These are phyloP conservation scores for Calonectria ilicicola DNA, from an alignment of 2,329 filamentous ascomycete species.

Conservation along the genomic window DNA sequence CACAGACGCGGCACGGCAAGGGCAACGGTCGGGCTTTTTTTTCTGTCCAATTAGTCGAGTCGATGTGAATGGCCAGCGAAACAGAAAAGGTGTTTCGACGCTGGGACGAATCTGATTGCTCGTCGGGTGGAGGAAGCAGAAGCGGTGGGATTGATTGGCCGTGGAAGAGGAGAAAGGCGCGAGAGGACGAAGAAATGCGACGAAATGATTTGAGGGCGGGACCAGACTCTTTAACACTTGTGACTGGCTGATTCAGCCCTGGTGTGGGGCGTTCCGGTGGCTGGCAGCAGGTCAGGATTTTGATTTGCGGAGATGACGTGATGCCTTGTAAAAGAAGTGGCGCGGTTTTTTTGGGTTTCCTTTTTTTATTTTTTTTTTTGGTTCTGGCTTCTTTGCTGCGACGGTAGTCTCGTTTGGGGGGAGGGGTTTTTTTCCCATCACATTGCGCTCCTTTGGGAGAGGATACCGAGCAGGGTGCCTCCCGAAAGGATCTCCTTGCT, in stretches of 20 bases:
- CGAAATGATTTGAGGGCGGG: slow-evolving; percentile 65
- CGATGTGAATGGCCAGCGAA: slow-evolving; percentile 45
- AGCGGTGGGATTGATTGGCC: slow-evolving; percentile 60
- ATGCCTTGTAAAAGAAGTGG: slow-evolving; percentile 41
- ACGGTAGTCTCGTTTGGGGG: slow-evolving; percentile 12
- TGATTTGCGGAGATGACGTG: slow-evolving; percentile 49
- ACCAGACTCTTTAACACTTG: slow-evolving; percentile 56
- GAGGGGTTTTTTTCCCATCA: background rate
- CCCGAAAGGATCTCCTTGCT: slow-evolving; percentile 8
- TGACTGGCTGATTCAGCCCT: slow-evolving; percentile 64
- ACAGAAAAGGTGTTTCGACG: slow-evolving; percentile 43
- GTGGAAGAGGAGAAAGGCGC: slow-evolving; percentile 53
- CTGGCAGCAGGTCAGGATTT: slow-evolving; percentile 37
- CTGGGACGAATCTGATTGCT: slow-evolving; percentile 48
- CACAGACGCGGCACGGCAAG: slow-evolving; percentile 15
- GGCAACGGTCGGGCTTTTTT: slow-evolving; percentile 23
- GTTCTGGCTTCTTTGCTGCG: slow-evolving; percentile 6
- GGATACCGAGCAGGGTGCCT: slow-evolving; percentile 1
- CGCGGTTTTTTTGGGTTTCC: slow-evolving; percentile 22
- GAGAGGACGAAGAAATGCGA: slow-evolving; percentile 58
- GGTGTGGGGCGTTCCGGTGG: slow-evolving; percentile 49
- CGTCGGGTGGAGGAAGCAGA: slow-evolving; percentile 50
- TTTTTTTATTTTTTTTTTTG: slow-evolving; percentile 1
- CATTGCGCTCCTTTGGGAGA: background rate
- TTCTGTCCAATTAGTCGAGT: slow-evolving; percentile 40